Percentiles rank a stretch among this genome's conserved stretches.
Conservation (phyloP, 805 yeast genomes). For the Sugiyamaella floridensis region DNA sequence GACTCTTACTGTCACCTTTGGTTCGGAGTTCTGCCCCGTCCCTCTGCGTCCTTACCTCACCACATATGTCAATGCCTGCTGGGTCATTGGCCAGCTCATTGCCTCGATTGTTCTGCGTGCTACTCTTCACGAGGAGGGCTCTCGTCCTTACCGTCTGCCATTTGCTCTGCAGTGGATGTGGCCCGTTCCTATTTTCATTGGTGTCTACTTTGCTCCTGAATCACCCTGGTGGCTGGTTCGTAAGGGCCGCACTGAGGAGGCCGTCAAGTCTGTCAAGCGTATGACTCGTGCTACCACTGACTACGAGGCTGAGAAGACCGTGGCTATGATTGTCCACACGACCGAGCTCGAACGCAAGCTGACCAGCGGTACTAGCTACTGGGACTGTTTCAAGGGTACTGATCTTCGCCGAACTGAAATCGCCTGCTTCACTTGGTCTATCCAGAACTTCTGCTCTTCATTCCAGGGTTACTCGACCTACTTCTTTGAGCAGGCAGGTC, state of each 20-base stretch:
- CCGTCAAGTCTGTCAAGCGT: slow-evolving; percentile 35
- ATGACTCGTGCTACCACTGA: slow-evolving; percentile 34
- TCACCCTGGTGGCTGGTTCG: slow-evolving; percentile 52
- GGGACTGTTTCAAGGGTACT: slow-evolving; percentile 42
- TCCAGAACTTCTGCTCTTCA: slow-evolving; percentile 30
- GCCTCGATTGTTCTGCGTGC: slow-evolving; percentile 45
- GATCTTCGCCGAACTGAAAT: slow-evolving; percentile 47
- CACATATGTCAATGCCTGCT: slow-evolving; percentile 46
- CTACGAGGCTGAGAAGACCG: slow-evolving; percentile 38
- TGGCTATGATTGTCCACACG: slow-evolving; percentile 41
- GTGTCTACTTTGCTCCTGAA: slow-evolving; percentile 41
- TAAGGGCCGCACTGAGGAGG: slow-evolving; percentile 36
- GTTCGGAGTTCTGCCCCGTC: slow-evolving; percentile 50
- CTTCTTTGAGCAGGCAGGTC: slow-evolving; percentile 21
- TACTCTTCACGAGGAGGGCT: slow-evolving; percentile 32
- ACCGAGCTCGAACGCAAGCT: slow-evolving; percentile 28
- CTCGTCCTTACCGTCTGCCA: slow-evolving; percentile 40
- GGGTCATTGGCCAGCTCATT: slow-evolving; percentile 51
- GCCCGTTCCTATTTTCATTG: slow-evolving; percentile 43
- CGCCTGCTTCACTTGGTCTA: slow-evolving; percentile 39
- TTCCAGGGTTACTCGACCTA: slow-evolving; percentile 14
- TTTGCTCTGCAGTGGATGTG: slow-evolving; percentile 56
- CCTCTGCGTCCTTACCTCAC: slow-evolving; percentile 44
- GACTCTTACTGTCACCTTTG: slow-evolving; percentile 44
- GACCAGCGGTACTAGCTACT: slow-evolving; percentile 17